These are phyloP conservation scores for Hypoxylon intermedium DNA, from an alignment of 495 filamentous ascomycete species.

Conservation along the genomic window DNA sequence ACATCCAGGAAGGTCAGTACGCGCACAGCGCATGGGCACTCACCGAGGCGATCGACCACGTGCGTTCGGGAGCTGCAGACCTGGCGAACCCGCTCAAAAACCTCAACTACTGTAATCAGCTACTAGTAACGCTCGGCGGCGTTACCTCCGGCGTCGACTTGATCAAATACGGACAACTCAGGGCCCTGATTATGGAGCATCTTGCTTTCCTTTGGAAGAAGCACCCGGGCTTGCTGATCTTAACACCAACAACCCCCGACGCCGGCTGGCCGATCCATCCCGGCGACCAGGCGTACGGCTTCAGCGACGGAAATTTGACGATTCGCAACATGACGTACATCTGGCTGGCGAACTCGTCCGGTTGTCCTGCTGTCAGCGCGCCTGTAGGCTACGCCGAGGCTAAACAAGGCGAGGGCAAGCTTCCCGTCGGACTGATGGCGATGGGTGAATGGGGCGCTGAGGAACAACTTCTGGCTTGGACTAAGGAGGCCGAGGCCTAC, in stretches of 20 bases:
- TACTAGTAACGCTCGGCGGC: conserved; percentile 69
- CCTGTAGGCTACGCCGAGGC: conserved; percentile 77
- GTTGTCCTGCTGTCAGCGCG: conserved; percentile 77
- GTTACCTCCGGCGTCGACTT: conserved; percentile 74
- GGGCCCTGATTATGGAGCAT: conserved; percentile 82
- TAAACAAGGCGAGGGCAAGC: conserved; percentile 49
- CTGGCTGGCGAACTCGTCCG: conserved; percentile 84
- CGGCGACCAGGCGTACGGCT: conserved; percentile 65
- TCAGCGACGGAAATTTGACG: conserved; percentile 74
- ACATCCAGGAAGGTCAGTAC: conserved; percentile 73
- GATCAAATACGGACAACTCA: conserved; percentile 74
- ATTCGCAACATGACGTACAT: conserved; percentile 87
- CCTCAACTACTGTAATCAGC: conserved; percentile 73
- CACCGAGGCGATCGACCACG: conserved; percentile 62
- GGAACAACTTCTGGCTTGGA: conserved; percentile 78
- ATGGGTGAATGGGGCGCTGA: conserved; percentile 90
- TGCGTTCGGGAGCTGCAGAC: conserved; percentile 35
- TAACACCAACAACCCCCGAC: conserved; percentile 80
- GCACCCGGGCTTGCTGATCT: conserved; percentile 78
- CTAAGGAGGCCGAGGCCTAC: conserved; percentile 68
- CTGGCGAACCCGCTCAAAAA: conserved; percentile 35
- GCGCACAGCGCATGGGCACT: conserved; percentile 86
- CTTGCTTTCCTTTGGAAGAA: conserved; percentile 72
- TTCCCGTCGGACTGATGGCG: conserved; percentile 86
- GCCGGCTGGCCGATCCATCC: conserved; percentile 70